Evolutionary conservation across 306 rosid species (phyloP).

Genomic region (Vigna radiata): DNA sequence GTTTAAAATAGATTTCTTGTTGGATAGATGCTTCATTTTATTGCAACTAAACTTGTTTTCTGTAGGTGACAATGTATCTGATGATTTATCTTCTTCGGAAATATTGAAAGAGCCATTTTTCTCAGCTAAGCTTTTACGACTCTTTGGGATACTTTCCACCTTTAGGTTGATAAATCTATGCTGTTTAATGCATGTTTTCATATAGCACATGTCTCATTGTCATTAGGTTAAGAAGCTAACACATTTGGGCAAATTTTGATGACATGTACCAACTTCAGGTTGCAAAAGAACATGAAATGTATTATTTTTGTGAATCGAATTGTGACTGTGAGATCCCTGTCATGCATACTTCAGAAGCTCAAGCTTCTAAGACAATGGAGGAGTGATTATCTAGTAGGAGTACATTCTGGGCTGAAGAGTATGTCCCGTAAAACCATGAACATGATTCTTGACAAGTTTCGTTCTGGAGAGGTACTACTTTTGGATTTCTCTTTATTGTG

Average conservation of each 20-base stretch:
- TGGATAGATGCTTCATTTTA: conserved; percentile 30
- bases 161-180: conserved; percentile 61
- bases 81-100: conserved; percentile 65
- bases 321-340: conserved; percentile 83
- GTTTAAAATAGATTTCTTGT: conserved; percentile 37
- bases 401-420: conserved; percentile 76
- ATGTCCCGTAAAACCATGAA: conserved; percentile 80
- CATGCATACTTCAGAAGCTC: conserved; percentile 69
- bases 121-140: conserved; percentile 78
- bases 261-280: conserved; percentile 59
- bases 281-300: conserved; percentile 74
- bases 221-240: conserved; percentile 36
- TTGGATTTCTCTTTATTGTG: conserved; percentile 24
- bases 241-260: conserved; percentile 31
- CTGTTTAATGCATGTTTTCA: conserved; percentile 34
- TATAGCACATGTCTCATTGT: conserved; percentile 8
- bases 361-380: conserved; percentile 75
- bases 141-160: conserved; percentile 78
- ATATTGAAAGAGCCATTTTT: conserved; percentile 76
- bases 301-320: conserved; percentile 92
- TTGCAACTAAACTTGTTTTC: conserved; percentile 37
- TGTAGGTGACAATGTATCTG: conserved; percentile 59
- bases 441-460: conserved; percentile 75
- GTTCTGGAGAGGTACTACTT: conserved; percentile 72
- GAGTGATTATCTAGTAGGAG: conserved; percentile 84